Conservation (phyloP, 108 stramenopile genomes). For the Nannochloropsis salina region DNA sequence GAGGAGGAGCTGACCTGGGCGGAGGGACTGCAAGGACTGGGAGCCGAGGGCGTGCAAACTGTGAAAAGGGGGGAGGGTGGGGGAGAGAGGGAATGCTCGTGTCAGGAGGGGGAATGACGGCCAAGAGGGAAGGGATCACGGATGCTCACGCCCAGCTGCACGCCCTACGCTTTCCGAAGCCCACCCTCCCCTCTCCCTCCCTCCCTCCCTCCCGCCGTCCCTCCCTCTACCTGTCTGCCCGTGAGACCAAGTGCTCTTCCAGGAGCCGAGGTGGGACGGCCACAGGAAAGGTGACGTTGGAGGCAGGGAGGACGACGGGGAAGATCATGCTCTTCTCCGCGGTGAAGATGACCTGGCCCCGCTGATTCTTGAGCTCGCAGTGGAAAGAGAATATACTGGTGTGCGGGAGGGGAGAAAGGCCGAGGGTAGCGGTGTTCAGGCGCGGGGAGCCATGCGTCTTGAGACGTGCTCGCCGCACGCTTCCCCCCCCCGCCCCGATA, state of each 20-base stretch:
- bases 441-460: neutral
- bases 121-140: neutral
- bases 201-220: neutral
- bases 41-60: constrained; percentile 52
- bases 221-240: neutral
- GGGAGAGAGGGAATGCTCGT: neutral
- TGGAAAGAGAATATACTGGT: constrained; percentile 59
- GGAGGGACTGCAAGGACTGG: constrained; percentile 61
- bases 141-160: neutral
- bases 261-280: neutral
- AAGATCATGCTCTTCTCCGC: constrained; percentile 76
- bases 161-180: neutral
- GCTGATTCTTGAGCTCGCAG: constrained; percentile 73
- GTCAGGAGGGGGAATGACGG: neutral
- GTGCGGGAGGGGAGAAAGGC: neutral
- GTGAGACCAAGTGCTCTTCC: constrained; percentile 14
- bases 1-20: constrained; percentile 63
- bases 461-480: neutral
- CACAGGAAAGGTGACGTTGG: constrained; percentile 41
- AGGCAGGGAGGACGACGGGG: constrained; percentile 65
- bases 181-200: neutral
- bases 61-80: neutral
- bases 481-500: neutral
- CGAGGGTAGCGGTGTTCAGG: neutral
- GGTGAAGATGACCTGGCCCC: constrained; percentile 68